A percentile compares a stretch with the other conserved stretches of the same genome.
Evolutionary conservation across 164 flowering plant species (phyloP).

Genomic region (Tinospora cordifolia): DNA sequence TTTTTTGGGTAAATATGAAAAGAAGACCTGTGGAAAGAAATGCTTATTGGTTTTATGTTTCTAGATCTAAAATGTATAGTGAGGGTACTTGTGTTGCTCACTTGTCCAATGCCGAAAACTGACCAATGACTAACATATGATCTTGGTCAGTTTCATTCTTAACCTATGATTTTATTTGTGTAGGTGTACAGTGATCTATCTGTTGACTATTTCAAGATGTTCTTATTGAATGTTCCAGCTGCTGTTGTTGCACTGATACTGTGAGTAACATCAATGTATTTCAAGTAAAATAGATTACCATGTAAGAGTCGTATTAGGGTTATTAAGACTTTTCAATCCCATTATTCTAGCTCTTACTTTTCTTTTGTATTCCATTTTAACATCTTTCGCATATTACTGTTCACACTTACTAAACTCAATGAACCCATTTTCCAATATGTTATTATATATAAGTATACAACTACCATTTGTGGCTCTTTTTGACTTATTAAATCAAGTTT

Average conservation of each 20-base stretch:
- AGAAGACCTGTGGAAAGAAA: too few species aligned
- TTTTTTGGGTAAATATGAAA: too few species aligned
- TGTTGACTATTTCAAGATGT: constrained; percentile 92
- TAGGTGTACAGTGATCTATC: constrained; percentile 92
- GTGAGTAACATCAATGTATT: constrained; percentile 41
- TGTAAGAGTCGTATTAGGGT: background rate
- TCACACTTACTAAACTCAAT: background rate
- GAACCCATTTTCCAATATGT: background rate
- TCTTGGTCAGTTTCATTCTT: background rate
- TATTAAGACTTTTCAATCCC: background rate
- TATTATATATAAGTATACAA: background rate
- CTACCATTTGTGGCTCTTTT: background rate
- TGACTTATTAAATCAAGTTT: background rate
- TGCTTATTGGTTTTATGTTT: background rate
- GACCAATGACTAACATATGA: background rate
- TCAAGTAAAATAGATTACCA: background rate
- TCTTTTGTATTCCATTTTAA: background rate
- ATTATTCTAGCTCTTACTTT: background rate
- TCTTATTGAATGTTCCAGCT: constrained; percentile 87
- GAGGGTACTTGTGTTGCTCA: background rate
- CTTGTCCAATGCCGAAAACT: background rate
- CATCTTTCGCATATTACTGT: background rate
- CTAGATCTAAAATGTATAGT: too few species aligned
- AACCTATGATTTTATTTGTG: constrained; percentile 15
- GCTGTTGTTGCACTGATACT: constrained; percentile 71